These are phyloP conservation scores for Torulaspora gathmanii DNA, from an alignment of 805 yeast species.

Conservation along the genomic window DNA sequence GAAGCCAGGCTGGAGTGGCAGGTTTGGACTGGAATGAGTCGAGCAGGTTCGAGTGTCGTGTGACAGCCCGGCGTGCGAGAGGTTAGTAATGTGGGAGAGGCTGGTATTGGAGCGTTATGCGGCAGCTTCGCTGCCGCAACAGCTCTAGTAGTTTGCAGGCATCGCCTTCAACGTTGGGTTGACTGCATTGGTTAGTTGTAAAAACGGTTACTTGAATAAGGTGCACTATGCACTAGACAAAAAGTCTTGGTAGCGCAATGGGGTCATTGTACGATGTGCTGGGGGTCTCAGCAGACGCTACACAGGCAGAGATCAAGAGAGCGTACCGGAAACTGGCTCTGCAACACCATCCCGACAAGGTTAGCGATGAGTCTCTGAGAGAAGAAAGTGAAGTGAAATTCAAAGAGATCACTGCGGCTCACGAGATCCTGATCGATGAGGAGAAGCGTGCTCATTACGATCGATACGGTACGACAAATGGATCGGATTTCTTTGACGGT, in stretches of 20 bases:
- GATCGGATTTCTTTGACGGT: constrained; percentile 22
- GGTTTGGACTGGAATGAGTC: too few relatives aligned
- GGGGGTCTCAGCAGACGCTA: constrained; percentile 63
- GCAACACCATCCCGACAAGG: constrained; percentile 86
- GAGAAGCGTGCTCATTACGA: constrained; percentile 56
- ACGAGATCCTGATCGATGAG: constrained; percentile 75
- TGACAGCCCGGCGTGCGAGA: too few relatives aligned
- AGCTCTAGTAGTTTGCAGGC: too few relatives aligned
- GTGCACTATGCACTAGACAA: too few relatives aligned
- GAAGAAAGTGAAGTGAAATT: constrained; percentile 70
- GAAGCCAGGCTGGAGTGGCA: background rate
- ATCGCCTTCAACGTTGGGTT: background rate
- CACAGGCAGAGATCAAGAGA: constrained; percentile 66
- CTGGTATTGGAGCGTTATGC: too few relatives aligned
- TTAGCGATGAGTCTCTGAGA: constrained; percentile 54
- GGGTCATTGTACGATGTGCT: constrained; percentile 52
- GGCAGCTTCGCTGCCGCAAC: too few relatives aligned
- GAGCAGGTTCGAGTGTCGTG: background rate
- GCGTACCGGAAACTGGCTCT: constrained; percentile 85
- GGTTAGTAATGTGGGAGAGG: too few relatives aligned
- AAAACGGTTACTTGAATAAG: background rate
- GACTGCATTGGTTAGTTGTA: background rate
- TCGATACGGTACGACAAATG: constrained; percentile 44
- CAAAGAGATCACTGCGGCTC: constrained; percentile 82
- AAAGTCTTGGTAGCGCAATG: background rate